phyloP scores from a whole-genome alignment of 257 asterid species.

The Lycium barbarum region DNA sequence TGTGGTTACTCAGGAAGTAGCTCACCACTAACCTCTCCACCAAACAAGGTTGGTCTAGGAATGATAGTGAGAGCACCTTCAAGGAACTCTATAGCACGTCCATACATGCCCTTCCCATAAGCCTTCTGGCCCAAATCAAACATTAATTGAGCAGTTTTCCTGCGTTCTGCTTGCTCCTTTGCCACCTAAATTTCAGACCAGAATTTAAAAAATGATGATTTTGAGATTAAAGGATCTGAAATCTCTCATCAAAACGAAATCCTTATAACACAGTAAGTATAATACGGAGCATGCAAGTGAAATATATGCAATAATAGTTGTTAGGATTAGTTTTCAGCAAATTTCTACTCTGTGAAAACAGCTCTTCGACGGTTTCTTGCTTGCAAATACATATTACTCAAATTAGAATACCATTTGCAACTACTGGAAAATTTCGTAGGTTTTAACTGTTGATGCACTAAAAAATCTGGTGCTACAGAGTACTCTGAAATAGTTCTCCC shows the following conservation, averaged over 20 bases:
- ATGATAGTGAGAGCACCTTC: slow-evolving; percentile 96
- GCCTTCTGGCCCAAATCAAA: slow-evolving; percentile 93
- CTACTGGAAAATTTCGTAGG: neutral
- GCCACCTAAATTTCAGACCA: slow-evolving; percentile 65
- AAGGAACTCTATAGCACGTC: slow-evolving; percentile 94
- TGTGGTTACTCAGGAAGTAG: slow-evolving; percentile 5
- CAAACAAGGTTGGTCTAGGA: slow-evolving; percentile 87
- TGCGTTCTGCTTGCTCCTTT: slow-evolving; percentile 90
- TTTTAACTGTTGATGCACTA: neutral
- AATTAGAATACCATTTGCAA: neutral
- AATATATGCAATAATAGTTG: neutral
- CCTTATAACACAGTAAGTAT: neutral
- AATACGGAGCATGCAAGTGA: neutral
- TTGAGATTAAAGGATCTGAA: neutral
- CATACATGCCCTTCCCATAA: slow-evolving; percentile 86
- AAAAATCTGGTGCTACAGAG: neutral
- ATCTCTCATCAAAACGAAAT: neutral
- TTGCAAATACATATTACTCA: neutral
- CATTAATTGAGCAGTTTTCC: slow-evolving; percentile 90
- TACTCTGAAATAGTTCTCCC: neutral
- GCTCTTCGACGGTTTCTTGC: neutral
- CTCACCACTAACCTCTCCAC: slow-evolving; percentile 85
- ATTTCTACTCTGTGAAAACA: neutral
- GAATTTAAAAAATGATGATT: neutral
- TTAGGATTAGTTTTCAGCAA: neutral